phyloP scores from a whole-genome alignment of 2,329 filamentous ascomycete genomes.

The Fusarium brevicatenulatum region DNA sequence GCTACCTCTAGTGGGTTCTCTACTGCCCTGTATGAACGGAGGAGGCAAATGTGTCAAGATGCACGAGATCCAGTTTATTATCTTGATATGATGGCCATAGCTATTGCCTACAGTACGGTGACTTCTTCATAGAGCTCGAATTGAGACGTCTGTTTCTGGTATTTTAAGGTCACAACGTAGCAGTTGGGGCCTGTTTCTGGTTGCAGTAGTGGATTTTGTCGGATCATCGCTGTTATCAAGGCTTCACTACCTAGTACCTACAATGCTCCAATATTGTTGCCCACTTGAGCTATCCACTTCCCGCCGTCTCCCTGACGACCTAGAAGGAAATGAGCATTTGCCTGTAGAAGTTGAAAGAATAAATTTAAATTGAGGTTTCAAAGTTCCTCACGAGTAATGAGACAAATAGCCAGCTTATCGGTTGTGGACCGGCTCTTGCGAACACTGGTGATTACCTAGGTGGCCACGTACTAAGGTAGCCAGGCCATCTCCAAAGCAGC shows the following conservation, averaged over 20 bases:
- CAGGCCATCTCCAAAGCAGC: neutral
- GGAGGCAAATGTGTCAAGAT: slow-evolving; percentile 25
- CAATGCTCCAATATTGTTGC: slow-evolving; percentile 21
- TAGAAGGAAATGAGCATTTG: neutral
- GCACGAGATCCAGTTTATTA: neutral
- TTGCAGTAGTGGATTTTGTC: slow-evolving; percentile 37
- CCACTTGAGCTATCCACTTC: slow-evolving; percentile 39
- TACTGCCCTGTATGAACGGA: neutral
- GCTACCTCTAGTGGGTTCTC: slow-evolving; percentile 6
- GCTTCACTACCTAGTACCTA: slow-evolving; percentile 2
- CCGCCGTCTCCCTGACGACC: slow-evolving; percentile 39
- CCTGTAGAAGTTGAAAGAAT: neutral
- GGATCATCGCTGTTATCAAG: slow-evolving; percentile 19
- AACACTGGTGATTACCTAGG: neutral
- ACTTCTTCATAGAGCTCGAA: neutral
- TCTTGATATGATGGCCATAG: neutral
- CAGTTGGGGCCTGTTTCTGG: slow-evolving; percentile 11
- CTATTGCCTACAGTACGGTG: neutral
- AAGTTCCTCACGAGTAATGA: neutral
- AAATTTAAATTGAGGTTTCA: neutral
- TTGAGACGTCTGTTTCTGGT: neutral
- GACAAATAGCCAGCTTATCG: neutral
- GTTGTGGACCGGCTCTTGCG: neutral
- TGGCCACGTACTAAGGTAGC: slow-evolving; percentile 1
- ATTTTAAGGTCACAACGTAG: neutral